Evolutionary conservation across 2,329 filamentous ascomycete genomes (phyloP), one percentile per base, ranked within the genome.

Genomic region (Colletotrichum higginsianum): DNA sequence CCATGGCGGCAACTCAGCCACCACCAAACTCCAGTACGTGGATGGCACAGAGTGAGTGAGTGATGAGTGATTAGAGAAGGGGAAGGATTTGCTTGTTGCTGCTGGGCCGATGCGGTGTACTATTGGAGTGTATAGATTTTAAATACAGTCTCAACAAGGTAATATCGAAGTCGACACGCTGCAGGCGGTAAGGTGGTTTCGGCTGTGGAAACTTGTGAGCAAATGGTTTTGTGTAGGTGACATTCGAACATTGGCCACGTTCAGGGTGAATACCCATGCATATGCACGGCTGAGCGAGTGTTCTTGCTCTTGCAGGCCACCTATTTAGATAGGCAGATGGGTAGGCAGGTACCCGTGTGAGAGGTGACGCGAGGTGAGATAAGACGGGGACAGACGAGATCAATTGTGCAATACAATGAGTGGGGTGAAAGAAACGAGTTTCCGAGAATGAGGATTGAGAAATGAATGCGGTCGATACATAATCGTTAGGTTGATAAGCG

Each of bases 1-100:
- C 35, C 68, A 71, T 71, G 57, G 30, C 30, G n/a, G 9, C 40
- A 38, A n/a, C 4, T 46, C 40, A 0, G 18, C 30, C 47, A 46
- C 30, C 21, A 35, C 21, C 11, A 8, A 13, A 49, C 6, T 16
- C 47, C n/a, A 50, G 21, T 16, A 6, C n/a, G 53, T 8, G 21
- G 26, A 63, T 8, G 21, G 26, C 16, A 52, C 2, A 23, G 15
- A 52, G n/a, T n/a, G 49, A 3, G 9, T 52, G 47, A 3, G 9
- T 52, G 47, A 16, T 23, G 16, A 21, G 9, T 52, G 47, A 16
- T 23, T 9, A 21, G 42, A 21, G 23, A 61, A 49, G 40, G 44
- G 4, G 5, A 18, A 42, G n/a, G n/a, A 23, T 42, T 56, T 23
- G 38, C 35, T 40, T 9, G 38, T 42, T 42, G n/a, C n/a, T 23